Evolutionary conservation across 1,284 basidiomycete genomes (phyloP), one percentile per base, ranked within the genome.

Genomic region (Ustilago shanxiensis): DNA sequence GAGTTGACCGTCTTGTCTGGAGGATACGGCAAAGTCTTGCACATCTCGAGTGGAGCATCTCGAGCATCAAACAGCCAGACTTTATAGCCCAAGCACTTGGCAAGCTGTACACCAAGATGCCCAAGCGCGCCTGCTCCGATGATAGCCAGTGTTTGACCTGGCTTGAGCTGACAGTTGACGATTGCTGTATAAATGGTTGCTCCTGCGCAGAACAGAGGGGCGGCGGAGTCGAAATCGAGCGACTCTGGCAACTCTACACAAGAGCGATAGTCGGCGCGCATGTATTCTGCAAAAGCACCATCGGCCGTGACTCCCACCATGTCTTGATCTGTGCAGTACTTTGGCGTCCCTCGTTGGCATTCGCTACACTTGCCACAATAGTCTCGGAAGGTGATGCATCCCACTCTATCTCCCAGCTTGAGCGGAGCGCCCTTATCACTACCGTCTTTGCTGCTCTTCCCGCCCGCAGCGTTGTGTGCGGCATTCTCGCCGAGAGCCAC

Each of bases 191-290:
- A 87, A 56, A 83, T 79, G 11, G 87, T 85, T 3, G 81, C 65
- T n/a, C 87, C 88, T 16, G 87, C 86, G 63, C 87, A 89, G 54
- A 88, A 79, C 2, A 88, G 77, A 8, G 88, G 88, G 2, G 87
- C 88, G 13, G 82, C 82, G 9, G 67, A 33, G 37, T 54, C 68
- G 49, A 58, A 83, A 60, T 26, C 74, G 22, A 83, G 54, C 26
- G 11, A 24, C 10, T 83, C 79, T 2, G 82, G 81, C 18, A 83
- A 72, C 45, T 63, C 67, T 57, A 77, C 72, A 26, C 79, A 77
- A 14, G 79, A 82, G 2, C 62, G 45, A 18, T 77, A 67, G 31
- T 79, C 66, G n/a, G 79, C 67, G 9, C 78, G 75, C 60, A 77
- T 78, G 64, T 70, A 72, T 33, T 83, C 79, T 7, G 78, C 76